phyloP scores from a whole-genome alignment of 2,329 filamentous ascomycete genomes.

The Aspergillus fumigatus region DNA sequence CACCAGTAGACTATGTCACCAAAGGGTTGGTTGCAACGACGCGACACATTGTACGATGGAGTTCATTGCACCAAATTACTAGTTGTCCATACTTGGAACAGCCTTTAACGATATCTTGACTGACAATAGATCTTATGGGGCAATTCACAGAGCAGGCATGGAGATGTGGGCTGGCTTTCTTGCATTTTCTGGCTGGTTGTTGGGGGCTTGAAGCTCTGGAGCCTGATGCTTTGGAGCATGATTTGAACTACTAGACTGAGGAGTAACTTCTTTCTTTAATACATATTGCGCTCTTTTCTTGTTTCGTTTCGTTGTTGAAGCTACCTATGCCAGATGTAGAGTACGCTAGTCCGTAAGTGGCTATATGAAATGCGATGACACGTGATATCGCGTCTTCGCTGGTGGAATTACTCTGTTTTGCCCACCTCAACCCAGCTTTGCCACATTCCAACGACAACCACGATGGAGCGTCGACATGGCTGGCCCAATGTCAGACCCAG shows the following conservation, averaged over 20 bases:
- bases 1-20: slow-evolving; percentile 7
- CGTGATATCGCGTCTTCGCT: not conserved
- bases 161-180: not conserved
- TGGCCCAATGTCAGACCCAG: slow-evolving; percentile 4
- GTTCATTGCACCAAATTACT: not conserved
- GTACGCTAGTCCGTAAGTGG: not conserved
- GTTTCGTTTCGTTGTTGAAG: not conserved
- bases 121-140: not conserved
- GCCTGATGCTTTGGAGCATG: not conserved
- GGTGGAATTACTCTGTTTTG: not conserved
- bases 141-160: not conserved
- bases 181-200: not conserved
- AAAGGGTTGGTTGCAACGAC: not conserved
- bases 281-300: not conserved
- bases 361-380: not conserved
- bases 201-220: not conserved
- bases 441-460: slow-evolving; percentile 1
- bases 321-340: not conserved
- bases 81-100: not conserved
- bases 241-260: not conserved
- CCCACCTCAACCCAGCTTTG: not conserved
- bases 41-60: not conserved
- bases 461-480: slow-evolving; percentile 25
- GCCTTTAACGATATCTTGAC: not conserved
- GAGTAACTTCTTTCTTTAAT: not conserved